phyloP scores from a whole-genome alignment of 129 eudicot species.

The Cynara cardunculus region DNA sequence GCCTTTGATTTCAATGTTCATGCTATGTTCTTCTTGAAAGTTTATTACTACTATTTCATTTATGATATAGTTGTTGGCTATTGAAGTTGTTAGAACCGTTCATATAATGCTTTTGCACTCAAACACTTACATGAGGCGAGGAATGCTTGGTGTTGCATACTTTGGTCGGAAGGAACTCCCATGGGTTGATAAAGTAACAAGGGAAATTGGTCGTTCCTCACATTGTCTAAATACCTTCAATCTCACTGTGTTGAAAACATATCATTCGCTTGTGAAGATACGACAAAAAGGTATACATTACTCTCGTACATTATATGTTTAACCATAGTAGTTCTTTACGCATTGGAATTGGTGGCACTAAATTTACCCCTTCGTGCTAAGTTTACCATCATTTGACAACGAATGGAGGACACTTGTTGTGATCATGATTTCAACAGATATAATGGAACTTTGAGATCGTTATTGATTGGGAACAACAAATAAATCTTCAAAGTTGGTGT shows the following conservation, averaged over 20 bases:
- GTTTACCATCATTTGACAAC: background rate
- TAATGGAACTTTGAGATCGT: background rate
- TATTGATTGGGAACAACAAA: background rate
- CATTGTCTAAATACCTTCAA: slow-evolving; percentile 29
- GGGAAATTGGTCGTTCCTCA: slow-evolving; percentile 29
- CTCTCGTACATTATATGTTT: background rate
- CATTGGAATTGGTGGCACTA: background rate
- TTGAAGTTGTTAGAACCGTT: slow-evolving; percentile 25
- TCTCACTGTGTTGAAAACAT: slow-evolving; percentile 29
- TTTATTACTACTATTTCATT: background rate
- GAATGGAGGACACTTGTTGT: background rate
- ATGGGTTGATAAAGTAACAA: slow-evolving; percentile 15
- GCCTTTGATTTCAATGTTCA: background rate
- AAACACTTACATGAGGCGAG: slow-evolving; percentile 41
- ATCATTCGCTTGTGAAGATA: slow-evolving; percentile 27
- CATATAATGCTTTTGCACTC: slow-evolving; percentile 39
- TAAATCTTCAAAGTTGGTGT: background rate
- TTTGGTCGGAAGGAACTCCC: slow-evolving; percentile 33
- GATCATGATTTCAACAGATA: background rate
- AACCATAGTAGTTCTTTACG: background rate
- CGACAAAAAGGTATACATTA: slow-evolving; percentile 38
- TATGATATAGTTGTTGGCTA: slow-evolving; percentile 6
- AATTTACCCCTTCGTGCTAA: background rate
- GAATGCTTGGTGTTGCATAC: slow-evolving; percentile 29
- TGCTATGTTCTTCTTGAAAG: background rate